Evolutionary conservation across 495 filamentous ascomycete species (phyloP).

Genomic region (Friedmanniomyces endolithicus): DNA sequence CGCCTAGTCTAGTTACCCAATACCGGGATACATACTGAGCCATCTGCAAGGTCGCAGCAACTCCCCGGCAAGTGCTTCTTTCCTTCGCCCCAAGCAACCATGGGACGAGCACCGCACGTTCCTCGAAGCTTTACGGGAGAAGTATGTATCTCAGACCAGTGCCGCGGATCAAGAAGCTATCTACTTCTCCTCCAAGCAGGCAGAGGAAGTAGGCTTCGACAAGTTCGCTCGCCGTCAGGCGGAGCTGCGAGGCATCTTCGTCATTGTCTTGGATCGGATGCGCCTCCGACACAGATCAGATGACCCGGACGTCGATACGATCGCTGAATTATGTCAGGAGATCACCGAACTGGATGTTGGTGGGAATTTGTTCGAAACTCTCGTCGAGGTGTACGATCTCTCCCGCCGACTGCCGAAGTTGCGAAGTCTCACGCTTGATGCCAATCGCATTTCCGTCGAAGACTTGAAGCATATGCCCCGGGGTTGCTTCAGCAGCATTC

Average conservation of each 20-base stretch:
- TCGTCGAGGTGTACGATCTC: slow-evolving; percentile 53
- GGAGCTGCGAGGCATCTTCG: slow-evolving; percentile 59
- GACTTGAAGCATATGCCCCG: not conserved
- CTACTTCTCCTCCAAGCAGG: slow-evolving; percentile 69
- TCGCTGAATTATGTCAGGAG: slow-evolving; percentile 34
- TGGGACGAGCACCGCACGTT: slow-evolving; percentile 57
- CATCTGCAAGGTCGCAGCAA: slow-evolving; percentile 45
- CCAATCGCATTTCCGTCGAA: slow-evolving; percentile 3
- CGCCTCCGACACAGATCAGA: slow-evolving; percentile 40
- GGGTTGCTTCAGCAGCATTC: slow-evolving; percentile 33
- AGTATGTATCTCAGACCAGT: slow-evolving; percentile 49
- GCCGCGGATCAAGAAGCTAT: slow-evolving; percentile 37
- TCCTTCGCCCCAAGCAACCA: slow-evolving; percentile 65
- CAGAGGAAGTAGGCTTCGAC: slow-evolving; percentile 91
- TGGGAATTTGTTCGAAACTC: slow-evolving; percentile 61
- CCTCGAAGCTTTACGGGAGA: slow-evolving; percentile 63
- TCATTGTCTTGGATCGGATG: slow-evolving; percentile 70
- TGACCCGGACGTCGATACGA: slow-evolving; percentile 8
- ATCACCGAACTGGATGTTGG: slow-evolving; percentile 78
- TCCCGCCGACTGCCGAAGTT: slow-evolving; percentile 53
- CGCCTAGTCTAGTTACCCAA: slow-evolving; percentile 5
- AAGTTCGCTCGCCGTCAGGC: slow-evolving; percentile 74
- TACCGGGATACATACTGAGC: not conserved
- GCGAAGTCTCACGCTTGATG: slow-evolving; percentile 54
- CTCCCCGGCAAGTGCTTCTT: slow-evolving; percentile 62